Percentiles rank a stretch among this genome's conserved stretches.
Evolutionary conservation across 805 yeast species (phyloP).

Genomic region (Pichia heedii): DNA sequence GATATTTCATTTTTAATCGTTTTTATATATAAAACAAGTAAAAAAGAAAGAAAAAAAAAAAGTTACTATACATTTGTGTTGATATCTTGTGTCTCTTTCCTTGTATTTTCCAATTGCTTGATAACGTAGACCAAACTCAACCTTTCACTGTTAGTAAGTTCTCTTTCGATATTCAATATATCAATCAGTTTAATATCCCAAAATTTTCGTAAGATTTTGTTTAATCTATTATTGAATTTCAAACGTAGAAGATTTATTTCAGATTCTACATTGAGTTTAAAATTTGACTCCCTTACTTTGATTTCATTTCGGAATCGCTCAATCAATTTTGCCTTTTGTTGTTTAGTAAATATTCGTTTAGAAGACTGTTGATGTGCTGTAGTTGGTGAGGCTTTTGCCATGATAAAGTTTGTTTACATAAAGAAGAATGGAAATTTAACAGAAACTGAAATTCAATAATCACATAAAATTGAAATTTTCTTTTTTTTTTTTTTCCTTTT

Average conservation of each 20-base stretch:
- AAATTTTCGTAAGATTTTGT: slow-evolving; percentile 38
- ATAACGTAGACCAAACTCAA: slow-evolving; percentile 24
- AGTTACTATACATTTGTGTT: too few relatives aligned
- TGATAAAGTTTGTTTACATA: background rate
- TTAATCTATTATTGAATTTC: slow-evolving; percentile 34
- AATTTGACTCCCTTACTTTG: slow-evolving; percentile 12
- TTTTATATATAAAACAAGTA: too few relatives aligned
- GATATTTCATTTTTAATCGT: too few relatives aligned
- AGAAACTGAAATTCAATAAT: too few relatives aligned
- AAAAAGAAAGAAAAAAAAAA: too few relatives aligned
- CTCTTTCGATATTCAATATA: slow-evolving; percentile 38
- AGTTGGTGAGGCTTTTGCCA: too few relatives aligned
- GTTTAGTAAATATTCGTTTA: slow-evolving; percentile 19
- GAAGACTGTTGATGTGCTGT: too few relatives aligned
- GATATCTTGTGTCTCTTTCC: too few relatives aligned
- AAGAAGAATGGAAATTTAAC: too few relatives aligned
- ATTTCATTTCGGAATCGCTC: slow-evolving; percentile 19
- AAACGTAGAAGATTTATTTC: slow-evolving; percentile 22
- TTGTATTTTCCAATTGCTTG: slow-evolving; percentile 14
- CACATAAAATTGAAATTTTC: slow-evolving; percentile 1
- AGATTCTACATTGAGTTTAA: slow-evolving; percentile 11
- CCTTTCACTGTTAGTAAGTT: slow-evolving; percentile 22
- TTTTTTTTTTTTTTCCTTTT: too few relatives aligned
- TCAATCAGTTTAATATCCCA: slow-evolving; percentile 40
- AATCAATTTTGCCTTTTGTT: slow-evolving; percentile 32